A percentile compares a stretch with the other conserved stretches of the same genome.
Conservation (phyloP, 345 rosid genomes). For the Schrenkiella parvula region DNA sequence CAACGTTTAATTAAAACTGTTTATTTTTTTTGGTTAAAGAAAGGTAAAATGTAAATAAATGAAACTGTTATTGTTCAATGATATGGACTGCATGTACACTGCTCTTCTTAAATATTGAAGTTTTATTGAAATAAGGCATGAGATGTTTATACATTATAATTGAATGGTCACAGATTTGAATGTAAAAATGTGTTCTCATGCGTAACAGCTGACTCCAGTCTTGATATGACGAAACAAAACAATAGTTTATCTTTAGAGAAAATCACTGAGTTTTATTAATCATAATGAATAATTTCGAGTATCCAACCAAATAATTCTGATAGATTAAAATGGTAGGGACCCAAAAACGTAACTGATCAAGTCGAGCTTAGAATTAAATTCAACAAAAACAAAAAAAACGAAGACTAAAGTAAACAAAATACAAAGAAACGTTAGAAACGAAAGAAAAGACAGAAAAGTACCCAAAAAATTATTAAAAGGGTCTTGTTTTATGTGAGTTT, state of each 20-base stretch:
- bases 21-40: too few relatives aligned
- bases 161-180: neutral
- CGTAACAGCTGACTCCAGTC: neutral
- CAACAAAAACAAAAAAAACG: neutral
- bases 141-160: neutral
- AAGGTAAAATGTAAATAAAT: too few relatives aligned
- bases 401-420: neutral
- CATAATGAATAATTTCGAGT: neutral
- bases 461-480: neutral
- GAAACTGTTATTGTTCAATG: slow-evolving; percentile 8
- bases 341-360: neutral
- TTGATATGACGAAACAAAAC: neutral
- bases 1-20: too few relatives aligned
- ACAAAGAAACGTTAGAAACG: slow-evolving; percentile 18
- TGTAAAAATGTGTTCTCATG: neutral
- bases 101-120: neutral
- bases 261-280: neutral
- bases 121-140: neutral
- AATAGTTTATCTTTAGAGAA: neutral
- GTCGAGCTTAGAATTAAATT: neutral
- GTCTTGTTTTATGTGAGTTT: slow-evolving; percentile 31
- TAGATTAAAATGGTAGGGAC: neutral
- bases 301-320: neutral
- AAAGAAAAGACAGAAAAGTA: slow-evolving; percentile 21
- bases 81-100: neutral